A percentile compares a stretch with the other conserved stretches of the same genome.
Conservation (phyloP, 352 stramenopile species). For the Globisporangium perplexum region DNA sequence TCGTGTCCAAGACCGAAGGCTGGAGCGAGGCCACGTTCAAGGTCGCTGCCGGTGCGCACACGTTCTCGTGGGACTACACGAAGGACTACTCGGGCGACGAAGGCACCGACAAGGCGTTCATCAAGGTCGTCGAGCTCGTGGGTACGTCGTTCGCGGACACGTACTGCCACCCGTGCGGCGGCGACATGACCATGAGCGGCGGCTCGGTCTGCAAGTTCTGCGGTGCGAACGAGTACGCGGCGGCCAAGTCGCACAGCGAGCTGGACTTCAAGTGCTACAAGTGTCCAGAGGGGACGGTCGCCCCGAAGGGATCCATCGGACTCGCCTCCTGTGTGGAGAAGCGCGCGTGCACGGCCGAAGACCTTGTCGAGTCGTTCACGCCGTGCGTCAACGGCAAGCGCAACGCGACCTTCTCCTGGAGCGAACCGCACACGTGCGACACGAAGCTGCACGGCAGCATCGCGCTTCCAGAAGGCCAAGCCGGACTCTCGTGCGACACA, state of each 20-base stretch:
- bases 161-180: slow-evolving; percentile 66
- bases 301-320: slow-evolving; percentile 71
- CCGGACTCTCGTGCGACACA: slow-evolving; percentile 34
- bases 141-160: slow-evolving; percentile 74
- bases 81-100: slow-evolving; percentile 73
- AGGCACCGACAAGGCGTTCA: slow-evolving; percentile 57
- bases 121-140: slow-evolving; percentile 80
- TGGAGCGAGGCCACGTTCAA: slow-evolving; percentile 61
- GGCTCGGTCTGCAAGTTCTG: slow-evolving; percentile 78
- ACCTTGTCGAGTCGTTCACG: slow-evolving; percentile 58
- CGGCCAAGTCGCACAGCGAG: slow-evolving; percentile 59
- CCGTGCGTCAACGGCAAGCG: slow-evolving; percentile 44
- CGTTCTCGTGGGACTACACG: slow-evolving; percentile 76
- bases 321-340: slow-evolving; percentile 56
- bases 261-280: slow-evolving; percentile 72
- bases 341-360: slow-evolving; percentile 52
- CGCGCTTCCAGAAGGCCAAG: slow-evolving; percentile 26
- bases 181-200: slow-evolving; percentile 70
- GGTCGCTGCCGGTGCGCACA: slow-evolving; percentile 53
- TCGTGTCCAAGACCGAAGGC: slow-evolving; percentile 61
- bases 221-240: slow-evolving; percentile 71
- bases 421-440: slow-evolving; percentile 60
- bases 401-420: slow-evolving; percentile 63
- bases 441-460: slow-evolving; percentile 34
- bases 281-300: slow-evolving; percentile 54